Conservation (phyloP, 2,329 filamentous ascomycete genomes). For the Fonsecaea multimorphosa region DNA sequence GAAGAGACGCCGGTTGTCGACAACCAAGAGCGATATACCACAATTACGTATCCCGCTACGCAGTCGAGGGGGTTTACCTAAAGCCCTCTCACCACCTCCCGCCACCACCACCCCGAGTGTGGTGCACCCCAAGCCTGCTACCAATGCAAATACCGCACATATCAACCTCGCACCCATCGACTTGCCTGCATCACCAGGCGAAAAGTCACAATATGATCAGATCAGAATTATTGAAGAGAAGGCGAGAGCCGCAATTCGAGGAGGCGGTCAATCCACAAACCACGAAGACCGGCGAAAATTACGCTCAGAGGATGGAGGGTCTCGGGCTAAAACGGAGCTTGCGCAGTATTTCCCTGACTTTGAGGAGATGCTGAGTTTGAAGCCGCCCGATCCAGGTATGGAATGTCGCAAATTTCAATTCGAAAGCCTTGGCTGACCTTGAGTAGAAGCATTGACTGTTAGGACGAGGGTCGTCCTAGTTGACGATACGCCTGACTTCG, state of each 20-base stretch:
- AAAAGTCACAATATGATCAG: slow-evolving; percentile 40
- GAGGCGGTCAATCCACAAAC: slow-evolving; percentile 15
- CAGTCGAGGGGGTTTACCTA: slow-evolving; percentile 32
- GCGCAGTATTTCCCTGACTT: slow-evolving; percentile 92
- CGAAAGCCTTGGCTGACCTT: slow-evolving; percentile 29
- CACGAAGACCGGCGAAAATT: slow-evolving; percentile 73
- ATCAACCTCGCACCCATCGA: slow-evolving; percentile 26
- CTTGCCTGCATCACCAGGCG: slow-evolving; percentile 27
- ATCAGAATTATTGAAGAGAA: slow-evolving; percentile 39
- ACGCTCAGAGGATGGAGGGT: slow-evolving; percentile 81
- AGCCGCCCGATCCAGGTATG: slow-evolving; percentile 76
- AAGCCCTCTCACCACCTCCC: slow-evolving; percentile 24
- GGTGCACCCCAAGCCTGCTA: slow-evolving; percentile 18
- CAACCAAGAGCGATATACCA: slow-evolving; percentile 29
- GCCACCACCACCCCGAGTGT: slow-evolving; percentile 18
- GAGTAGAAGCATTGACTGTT: slow-evolving; percentile 71
- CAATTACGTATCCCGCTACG: slow-evolving; percentile 40
- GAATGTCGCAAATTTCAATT: slow-evolving; percentile 14
- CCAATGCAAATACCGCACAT: slow-evolving; percentile 19
- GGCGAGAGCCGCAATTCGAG: slow-evolving; percentile 35
- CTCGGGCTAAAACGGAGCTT: slow-evolving; percentile 87
- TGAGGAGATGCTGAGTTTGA: slow-evolving; percentile 89
- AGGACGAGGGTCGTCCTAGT: slow-evolving; percentile 76
- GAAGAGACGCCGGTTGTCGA: slow-evolving; percentile 38
- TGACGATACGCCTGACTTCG: slow-evolving; percentile 57